Evolutionary conservation across 768 basidiomycete species (phyloP).

Genomic region (Boletus reticuloceps): DNA sequence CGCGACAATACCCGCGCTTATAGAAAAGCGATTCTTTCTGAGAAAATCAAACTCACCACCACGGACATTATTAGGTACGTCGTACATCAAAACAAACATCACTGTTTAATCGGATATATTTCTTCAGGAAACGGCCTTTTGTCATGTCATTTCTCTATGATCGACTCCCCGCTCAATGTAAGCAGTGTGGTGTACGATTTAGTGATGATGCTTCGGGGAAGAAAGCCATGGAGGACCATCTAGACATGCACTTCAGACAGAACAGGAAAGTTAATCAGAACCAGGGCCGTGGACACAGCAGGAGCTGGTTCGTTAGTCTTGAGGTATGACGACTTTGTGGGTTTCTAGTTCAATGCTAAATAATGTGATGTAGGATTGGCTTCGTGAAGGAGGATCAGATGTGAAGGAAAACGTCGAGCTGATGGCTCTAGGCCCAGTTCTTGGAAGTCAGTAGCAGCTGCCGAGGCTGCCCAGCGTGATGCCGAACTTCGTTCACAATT

Average conservation of each 20-base stretch:
- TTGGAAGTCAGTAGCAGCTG: conserved; percentile 57
- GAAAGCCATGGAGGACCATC: conserved; percentile 78
- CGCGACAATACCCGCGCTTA: conserved; percentile 57
- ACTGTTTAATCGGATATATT: conserved; percentile 9
- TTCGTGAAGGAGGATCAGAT: conserved; percentile 60
- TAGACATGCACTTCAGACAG: conserved; percentile 96
- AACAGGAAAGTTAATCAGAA: conserved; percentile 82
- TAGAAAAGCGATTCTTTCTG: conserved; percentile 54
- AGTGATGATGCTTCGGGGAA: conserved; percentile 69
- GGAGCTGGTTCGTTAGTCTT: conserved; percentile 83
- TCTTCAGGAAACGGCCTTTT: conserved; percentile 46
- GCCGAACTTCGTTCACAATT: conserved; percentile 71
- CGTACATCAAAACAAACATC: conserved; percentile 15
- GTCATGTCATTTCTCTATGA: conserved; percentile 70
- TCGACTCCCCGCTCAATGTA: conserved; percentile 79
- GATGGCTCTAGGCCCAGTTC: conserved; percentile 49
- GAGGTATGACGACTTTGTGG: conserved; percentile 56
- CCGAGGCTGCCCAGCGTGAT: conserved; percentile 69
- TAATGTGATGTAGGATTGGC: conserved; percentile 72
- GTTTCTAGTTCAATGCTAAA: conserved; percentile 12
- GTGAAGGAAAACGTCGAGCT: conserved; percentile 65
- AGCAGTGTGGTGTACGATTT: conserved; percentile 91
- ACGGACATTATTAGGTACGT: conserved; percentile 69
- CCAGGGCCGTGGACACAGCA: conserved; percentile 78
- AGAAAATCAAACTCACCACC: conserved; percentile 60